Conservation (phyloP, 2,329 filamentous ascomycete species). For the Chaetomium sp. region DNA sequence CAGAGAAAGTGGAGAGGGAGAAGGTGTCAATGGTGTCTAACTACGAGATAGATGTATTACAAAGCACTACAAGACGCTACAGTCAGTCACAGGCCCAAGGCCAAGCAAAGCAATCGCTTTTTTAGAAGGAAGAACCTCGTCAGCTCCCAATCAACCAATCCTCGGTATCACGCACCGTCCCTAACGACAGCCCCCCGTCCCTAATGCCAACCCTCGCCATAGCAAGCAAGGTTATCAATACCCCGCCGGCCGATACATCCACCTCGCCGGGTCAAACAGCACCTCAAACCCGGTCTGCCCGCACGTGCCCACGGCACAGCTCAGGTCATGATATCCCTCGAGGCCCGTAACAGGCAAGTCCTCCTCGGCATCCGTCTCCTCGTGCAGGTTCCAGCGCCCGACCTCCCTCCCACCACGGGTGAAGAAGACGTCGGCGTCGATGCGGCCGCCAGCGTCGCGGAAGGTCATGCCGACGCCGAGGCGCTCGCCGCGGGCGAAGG, state of each 20-base stretch:
- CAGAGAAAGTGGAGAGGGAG: background rate
- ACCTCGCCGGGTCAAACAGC: constrained; percentile 60
- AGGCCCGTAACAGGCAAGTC: constrained; percentile 67
- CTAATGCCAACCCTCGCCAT: no score
- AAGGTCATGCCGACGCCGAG: constrained; percentile 74
- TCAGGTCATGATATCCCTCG: constrained; percentile 71
- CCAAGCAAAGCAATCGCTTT: background rate
- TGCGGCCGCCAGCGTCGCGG: constrained; percentile 25
- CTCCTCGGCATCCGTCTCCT: constrained; percentile 67
- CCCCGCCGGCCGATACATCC: constrained; percentile 52
- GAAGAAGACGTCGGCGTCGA: constrained; percentile 66
- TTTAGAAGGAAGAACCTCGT: background rate
- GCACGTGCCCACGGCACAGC: constrained; percentile 71
- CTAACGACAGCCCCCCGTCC: background rate
- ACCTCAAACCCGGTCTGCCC: constrained; percentile 69
- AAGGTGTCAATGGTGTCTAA: background rate
- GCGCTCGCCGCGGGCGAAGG: constrained; percentile 66
- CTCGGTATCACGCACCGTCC: background rate
- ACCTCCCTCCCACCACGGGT: constrained; percentile 64
- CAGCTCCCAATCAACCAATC: background rate
- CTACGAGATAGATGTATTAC: background rate
- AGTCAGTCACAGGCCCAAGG: background rate
- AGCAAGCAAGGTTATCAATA: constrained; percentile 4
- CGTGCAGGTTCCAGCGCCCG: constrained; percentile 71
- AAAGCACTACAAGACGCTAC: constrained; percentile 3